phyloP scores from a whole-genome alignment of 1,284 basidiomycete species.

The Ganoderma resinaceum region DNA sequence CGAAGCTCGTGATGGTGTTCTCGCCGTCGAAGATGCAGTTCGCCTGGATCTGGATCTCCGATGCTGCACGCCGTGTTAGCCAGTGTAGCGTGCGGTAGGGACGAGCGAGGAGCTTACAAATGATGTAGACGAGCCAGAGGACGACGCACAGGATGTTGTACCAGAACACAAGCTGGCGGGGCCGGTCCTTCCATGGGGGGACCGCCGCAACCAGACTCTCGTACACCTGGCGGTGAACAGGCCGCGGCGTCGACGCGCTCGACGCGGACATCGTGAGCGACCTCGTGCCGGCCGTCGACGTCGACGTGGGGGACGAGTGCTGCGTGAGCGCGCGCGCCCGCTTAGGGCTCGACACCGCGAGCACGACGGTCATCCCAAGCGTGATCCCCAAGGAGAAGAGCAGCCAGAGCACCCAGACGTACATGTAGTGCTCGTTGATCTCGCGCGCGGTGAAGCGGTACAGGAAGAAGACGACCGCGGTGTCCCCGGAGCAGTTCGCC shows the following conservation, averaged over 20 bases:
- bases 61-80: conserved; percentile 24
- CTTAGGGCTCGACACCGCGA: conserved; percentile 34
- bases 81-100: not conserved
- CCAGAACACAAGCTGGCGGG: conserved; percentile 29
- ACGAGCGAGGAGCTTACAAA: conserved; percentile 23
- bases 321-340: conserved; percentile 26
- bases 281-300: conserved; percentile 9
- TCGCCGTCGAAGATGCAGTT: conserved; percentile 38
- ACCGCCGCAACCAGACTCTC: conserved; percentile 11
- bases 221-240: conserved; percentile 24
- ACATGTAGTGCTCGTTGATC: conserved; percentile 33
- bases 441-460: conserved; percentile 25
- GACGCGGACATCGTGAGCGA: not conserved
- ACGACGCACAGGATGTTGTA: conserved; percentile 27
- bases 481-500: conserved; percentile 35
- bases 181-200: conserved; percentile 25
- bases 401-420: conserved; percentile 41
- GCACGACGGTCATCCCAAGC: conserved; percentile 33
- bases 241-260: conserved; percentile 10
- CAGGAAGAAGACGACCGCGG: conserved; percentile 36
- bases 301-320: conserved; percentile 22
- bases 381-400: conserved; percentile 39
- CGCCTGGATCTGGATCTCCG: conserved; percentile 34
- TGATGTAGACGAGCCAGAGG: conserved; percentile 37
- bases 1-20: conserved; percentile 37